Conservation (phyloP, 1,284 basidiomycete species). For the Malassezia sympodialis region DNA sequence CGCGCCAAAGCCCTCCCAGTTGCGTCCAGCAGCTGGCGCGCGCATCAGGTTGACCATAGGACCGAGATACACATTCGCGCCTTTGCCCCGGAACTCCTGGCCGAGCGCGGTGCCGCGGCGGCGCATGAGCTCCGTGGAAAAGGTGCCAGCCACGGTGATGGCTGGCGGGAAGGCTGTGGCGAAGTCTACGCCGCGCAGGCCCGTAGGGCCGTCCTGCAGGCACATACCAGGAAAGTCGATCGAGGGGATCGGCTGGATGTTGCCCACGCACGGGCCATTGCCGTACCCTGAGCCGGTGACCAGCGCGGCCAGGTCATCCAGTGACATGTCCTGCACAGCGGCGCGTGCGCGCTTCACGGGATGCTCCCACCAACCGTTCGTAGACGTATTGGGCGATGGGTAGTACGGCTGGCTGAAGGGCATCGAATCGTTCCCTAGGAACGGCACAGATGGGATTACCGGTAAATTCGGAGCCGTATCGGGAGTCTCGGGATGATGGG, state of each 20-base stretch:
- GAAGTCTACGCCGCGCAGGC: constrained; percentile 53
- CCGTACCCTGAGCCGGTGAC: constrained; percentile 47
- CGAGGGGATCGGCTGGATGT: constrained; percentile 51
- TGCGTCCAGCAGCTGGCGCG: constrained; percentile 61
- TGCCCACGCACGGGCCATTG: constrained; percentile 36
- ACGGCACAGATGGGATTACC: constrained; percentile 13
- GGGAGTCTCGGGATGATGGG: background rate
- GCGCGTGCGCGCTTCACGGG: constrained; percentile 53
- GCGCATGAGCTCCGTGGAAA: constrained; percentile 63
- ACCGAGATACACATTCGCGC: constrained; percentile 63
- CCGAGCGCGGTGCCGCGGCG: constrained; percentile 66
- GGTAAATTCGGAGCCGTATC: constrained; percentile 5
- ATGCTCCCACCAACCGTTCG: constrained; percentile 55
- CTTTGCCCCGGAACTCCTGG: constrained; percentile 66
- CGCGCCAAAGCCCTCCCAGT: constrained; percentile 60
- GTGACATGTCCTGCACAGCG: constrained; percentile 48
- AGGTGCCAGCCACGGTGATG: constrained; percentile 63
- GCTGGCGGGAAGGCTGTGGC: constrained; percentile 59
- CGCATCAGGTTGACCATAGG: constrained; percentile 51
- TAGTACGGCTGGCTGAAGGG: constrained; percentile 32
- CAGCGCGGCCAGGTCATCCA: constrained; percentile 52
- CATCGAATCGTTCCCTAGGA: constrained; percentile 27
- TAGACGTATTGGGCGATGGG: constrained; percentile 26
- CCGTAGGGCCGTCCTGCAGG: constrained; percentile 55
- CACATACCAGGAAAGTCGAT: constrained; percentile 62